phyloP scores from a whole-genome alignment of 306 rosid genomes.

The Pyrus pyrifolia region DNA sequence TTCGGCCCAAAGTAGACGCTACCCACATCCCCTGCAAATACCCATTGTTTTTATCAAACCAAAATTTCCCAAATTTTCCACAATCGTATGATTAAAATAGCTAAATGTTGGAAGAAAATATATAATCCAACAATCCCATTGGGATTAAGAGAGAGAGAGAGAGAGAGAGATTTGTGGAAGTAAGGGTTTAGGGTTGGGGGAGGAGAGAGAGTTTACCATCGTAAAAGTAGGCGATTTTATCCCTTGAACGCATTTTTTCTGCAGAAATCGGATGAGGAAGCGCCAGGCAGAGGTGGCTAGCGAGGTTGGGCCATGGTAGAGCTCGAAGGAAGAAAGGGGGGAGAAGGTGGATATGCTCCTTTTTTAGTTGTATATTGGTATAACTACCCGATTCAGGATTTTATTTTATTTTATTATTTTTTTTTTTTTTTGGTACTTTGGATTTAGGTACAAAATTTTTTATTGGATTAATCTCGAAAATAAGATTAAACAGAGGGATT shows the following conservation, averaged over 20 bases:
- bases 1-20: conserved; percentile 97
- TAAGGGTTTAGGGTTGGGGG: conserved; percentile 27
- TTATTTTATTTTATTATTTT: too few relatives aligned
- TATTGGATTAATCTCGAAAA: too few relatives aligned
- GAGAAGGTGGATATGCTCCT: too few relatives aligned
- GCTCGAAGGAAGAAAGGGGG: background rate
- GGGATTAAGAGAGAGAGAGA: background rate
- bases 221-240: conserved; percentile 84
- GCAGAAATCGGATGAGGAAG: conserved; percentile 1
- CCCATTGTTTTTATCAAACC: background rate
- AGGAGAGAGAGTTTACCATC: conserved; percentile 47
- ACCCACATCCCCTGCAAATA: conserved; percentile 87
- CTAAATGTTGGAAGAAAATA: background rate
- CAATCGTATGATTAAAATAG: conserved; percentile 4
- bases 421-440: too few relatives aligned
- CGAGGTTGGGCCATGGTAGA: background rate
- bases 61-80: background rate
- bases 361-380: too few relatives aligned
- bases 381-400: too few relatives aligned
- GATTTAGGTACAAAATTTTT: too few relatives aligned
- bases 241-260: conserved; percentile 68
- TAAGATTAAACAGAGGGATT: too few relatives aligned
- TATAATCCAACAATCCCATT: background rate
- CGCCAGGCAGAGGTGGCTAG: background rate
- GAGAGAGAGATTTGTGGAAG: background rate